Evolutionary conservation across 352 stramenopile species (phyloP), one percentile per base, ranked within the genome.

Genomic region (Globisporangium nagaii): DNA sequence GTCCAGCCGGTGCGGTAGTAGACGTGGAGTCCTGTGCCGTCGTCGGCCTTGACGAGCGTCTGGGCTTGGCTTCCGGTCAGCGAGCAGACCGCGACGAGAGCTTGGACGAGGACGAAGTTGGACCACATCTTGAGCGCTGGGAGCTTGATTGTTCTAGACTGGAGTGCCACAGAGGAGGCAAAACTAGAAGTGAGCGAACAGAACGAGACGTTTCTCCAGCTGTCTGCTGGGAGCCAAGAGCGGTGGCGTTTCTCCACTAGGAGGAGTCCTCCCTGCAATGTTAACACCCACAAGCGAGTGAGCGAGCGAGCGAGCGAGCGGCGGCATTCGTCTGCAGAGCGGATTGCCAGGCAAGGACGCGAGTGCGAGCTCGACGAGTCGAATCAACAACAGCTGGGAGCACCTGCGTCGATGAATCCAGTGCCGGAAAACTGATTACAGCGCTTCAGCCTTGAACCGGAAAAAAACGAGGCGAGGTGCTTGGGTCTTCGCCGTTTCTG

Each of bases 1-100:
- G 71, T 63, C 75, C 75, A 86, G 3, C 57, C 63, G 2, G 72
- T 72, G 11, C 68, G 72, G 46, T 69, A 83, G 68, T 69, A 79
- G 28, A 86, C 43, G 52, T 79, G 65, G 30, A 79, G 42, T 1
- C 72, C 71, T 0, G 60, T 71, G 42, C 73, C 70, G 22, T 80
- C 70, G 22, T 57, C 59, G 1, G 50, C 15, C 53, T 68, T 71
- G 41, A 70, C 52, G 13, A 79, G 58, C 10, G 68, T 77, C 47
- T 84, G 70, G 0, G 62, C 65, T 27, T 65, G 60, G 37, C 31
- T 39, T 1, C 37, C 42, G 13, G 40, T 36, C 13, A 73, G 27
- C 42, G 60, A 45, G 43, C 63, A 47, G 15, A 35, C 37, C 17
- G 47, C 20, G 34, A 70, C 3, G 17, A 67, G 34, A 8, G 27